Evolutionary conservation across 2,329 filamentous ascomycete species (phyloP), one percentile per base, ranked within the genome.

Genomic region (Proliferodiscus dingleyae): DNA sequence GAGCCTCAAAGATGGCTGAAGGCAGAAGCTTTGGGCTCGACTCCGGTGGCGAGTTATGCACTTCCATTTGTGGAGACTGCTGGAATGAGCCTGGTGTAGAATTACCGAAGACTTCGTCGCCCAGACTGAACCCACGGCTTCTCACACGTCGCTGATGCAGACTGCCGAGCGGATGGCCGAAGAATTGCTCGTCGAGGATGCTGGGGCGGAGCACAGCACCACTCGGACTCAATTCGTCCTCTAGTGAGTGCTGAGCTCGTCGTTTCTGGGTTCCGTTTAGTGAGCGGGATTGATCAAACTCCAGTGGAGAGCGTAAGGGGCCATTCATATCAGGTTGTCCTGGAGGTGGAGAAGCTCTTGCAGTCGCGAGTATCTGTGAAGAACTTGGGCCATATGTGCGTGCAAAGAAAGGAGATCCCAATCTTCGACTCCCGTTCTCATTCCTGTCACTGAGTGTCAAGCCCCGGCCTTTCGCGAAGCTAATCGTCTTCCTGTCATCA

Each of bases 301-400:
- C 52, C 30, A 64, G 46, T 16, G 62, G 61, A 6, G 62, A 64
- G 11, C 54, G 46, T 16, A 64, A 58, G 19, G 53, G 53, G 15
- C 43, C 43, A 16, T 40, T 15, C 6, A 43, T 46, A 39, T 56
- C 50, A 7, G 52, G 51, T 22, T 41, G 43, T 5, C 38, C 40
- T 15, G 42, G 47, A 24, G 52, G 42, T 28, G 49, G 47, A 6
- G 51, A 54, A 22, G 53, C 42, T 8, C 45, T 42, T 22, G 34
- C 8, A 21, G 23, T 29, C 54, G 46, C 11, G 44, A 48, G 19
- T 37, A 29, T 21, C 43, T 44, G 28, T 51, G 41, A 80, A 10
- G 78, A 78, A 62, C 75, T 81, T 1, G 78, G 80, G 0, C 80
- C 80, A 53, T 83, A 83, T 53, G 78, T 83, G 50, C 69, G 74